Conservation (phyloP, 140 eudicot species). For the Cichorium intybus region DNA sequence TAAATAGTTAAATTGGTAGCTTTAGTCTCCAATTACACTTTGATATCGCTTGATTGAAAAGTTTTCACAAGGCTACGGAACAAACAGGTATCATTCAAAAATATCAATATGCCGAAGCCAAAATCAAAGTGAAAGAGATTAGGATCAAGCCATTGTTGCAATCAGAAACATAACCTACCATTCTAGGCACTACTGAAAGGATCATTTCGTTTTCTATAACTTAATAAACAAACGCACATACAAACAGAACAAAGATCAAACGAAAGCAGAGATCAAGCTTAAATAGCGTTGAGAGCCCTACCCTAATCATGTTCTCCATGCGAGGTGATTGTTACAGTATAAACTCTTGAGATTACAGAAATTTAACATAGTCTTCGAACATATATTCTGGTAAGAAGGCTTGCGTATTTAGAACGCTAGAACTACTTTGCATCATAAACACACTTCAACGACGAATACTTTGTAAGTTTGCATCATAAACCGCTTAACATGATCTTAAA, state of each 20-base stretch:
- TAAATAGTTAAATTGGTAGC: not conserved
- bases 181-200: not conserved
- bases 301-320: not conserved
- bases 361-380: not conserved
- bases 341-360: not conserved
- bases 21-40: not conserved
- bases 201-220: not conserved
- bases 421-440: not conserved
- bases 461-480: not conserved
- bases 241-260: not conserved
- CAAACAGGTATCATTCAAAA: not conserved
- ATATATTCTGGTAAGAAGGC: not conserved
- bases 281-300: slow-evolving; percentile 1
- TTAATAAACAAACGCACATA: not conserved
- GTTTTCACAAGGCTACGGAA: slow-evolving; percentile 1
- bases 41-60: not conserved
- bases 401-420: not conserved
- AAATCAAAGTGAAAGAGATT: not conserved
- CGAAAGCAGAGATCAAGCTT: not conserved
- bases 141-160: not conserved
- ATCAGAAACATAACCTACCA: not conserved
- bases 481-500: not conserved
- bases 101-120: not conserved
- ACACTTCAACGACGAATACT: too few relatives aligned
- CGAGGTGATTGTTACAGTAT: not conserved